Evolutionary conservation across 176 grass and related monocot species (phyloP), one percentile per base, ranked within the genome.

Genomic region (Carex littledalei): DNA sequence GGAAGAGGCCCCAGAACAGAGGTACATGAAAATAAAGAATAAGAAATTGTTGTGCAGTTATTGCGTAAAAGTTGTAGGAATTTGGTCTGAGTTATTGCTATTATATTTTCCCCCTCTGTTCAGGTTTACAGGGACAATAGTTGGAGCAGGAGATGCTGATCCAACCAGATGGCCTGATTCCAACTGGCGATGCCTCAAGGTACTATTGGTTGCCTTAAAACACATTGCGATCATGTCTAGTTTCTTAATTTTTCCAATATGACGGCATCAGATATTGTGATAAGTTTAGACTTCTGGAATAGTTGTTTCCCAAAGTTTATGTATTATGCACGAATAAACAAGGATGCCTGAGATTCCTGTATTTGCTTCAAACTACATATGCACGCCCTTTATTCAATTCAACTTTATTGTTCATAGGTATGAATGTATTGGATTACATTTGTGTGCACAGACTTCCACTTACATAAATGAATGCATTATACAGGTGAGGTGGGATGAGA

Each of bases 51-150:
- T 52, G 57, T 65, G 43, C 10, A 84, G 57, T 8, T 72, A 71
- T 34, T 83, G 32, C 31, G 26, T 72, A 12, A 39, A 62, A 62
- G 45, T 76, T 64, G 18, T 57, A 52, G 49, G 50, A 56, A 56
- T 78, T 24, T 57, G 24, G 57, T 17, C 21, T 4, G 74, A 32
- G 49, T 56, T 17, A 7, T 90, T 79, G 35, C 88, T 35, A 85
- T 63, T 47, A 35, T 43, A n/a, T 1, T 2, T 5, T 43, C 45
- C 15, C 22, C 17, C 24, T 1, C 14, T 79, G 67, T 9, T 75
- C 56, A 99, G 96, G 81, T 99, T 99, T 80, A 95, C 93, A 53
- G 96, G 96, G 52, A 95, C 96, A 1, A 95, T 99, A 88, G 90
- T 99, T 2, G 93, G 93, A 79, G 89, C 87, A 65, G 91, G 73